Evolutionary conservation across 2,329 filamentous ascomycete genomes (phyloP).

Genomic region (Rhinocladiella similis): DNA sequence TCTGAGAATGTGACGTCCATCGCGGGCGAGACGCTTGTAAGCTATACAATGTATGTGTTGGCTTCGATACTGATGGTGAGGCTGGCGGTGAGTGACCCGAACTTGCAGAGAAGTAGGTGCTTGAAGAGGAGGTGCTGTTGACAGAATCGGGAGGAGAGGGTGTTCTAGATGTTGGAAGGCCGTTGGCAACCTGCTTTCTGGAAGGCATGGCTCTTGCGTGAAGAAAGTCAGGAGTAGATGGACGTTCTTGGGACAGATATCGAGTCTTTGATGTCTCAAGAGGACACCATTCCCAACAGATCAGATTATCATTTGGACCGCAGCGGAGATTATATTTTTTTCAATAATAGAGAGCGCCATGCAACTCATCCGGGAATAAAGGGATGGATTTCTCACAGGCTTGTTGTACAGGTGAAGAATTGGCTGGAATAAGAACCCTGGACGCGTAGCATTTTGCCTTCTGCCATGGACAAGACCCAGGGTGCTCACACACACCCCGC

Average conservation of each 20-base stretch:
- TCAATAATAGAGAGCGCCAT: too few relatives aligned
- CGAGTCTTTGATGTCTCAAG: background rate
- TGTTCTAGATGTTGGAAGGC: constrained; percentile 10
- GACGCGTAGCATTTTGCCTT: too few relatives aligned
- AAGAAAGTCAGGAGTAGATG: background rate
- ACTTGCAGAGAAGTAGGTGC: constrained; percentile 10
- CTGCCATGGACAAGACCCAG: too few relatives aligned
- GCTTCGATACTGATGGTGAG: background rate
- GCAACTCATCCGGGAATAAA: too few relatives aligned
- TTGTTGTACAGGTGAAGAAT: too few relatives aligned
- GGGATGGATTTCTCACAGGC: too few relatives aligned
- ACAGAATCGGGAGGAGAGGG: constrained; percentile 18
- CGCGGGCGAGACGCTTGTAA: constrained; percentile 1
- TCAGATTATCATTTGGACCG: too few relatives aligned
- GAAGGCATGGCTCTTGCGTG: constrained; percentile 8
- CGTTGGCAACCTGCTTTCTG: background rate
- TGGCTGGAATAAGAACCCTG: too few relatives aligned
- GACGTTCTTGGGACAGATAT: background rate
- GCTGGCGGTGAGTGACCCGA: constrained; percentile 9
- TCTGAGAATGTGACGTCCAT: constrained; percentile 16
- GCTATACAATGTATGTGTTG: constrained; percentile 15
- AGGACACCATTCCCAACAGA: too few relatives aligned
- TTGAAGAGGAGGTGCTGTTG: constrained; percentile 16
- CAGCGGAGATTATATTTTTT: too few relatives aligned
- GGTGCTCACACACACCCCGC: too few relatives aligned